Base-by-base conservation (phyloP, 2,329 filamentous ascomycete species). In the Phialophora chinensis region DNA sequence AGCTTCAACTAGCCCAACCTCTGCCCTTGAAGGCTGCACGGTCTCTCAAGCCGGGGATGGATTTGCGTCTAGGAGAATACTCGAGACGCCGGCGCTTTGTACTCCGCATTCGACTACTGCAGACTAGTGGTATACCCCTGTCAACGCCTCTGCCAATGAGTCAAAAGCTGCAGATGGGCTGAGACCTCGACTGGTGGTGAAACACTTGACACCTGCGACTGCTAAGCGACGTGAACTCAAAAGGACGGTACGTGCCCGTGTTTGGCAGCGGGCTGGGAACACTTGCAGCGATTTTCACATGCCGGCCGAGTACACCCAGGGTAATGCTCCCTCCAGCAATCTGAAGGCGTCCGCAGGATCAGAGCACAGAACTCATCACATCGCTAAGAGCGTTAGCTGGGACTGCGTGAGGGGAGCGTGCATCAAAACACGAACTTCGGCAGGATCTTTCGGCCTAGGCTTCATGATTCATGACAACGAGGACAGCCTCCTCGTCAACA, bases 61-160 rank as follows among this genome's bases (percentile, higher is more conserved):
- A 61, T 53, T 54, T 53, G 20, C 44, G 8, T 23, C 49, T 61
- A 53, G 27, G 53, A 55, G 53, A 31, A 55, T 35, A 31, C 12
- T 55, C 47, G 31, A 17, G 47, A 61, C n/a, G 11, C n/a, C 44
- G 33, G 38, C 20, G 31, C 47, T 10, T 49, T 25, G 47, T 53
- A 61, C 47, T 61, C 59, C 47, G 47, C 59, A 38, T 29, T 20
- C 10, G 47, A 61, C 49, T 53, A 60, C 58, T 52, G 29, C 58
- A n/a, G 58, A 53, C 58, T 52, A 60, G 58, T 60, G 58, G 58
- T 49, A 60, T 33, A 60, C n/a, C 27, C 42, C 47, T 10, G 42
- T 59, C 56, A 14, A 29, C 49, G 23, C 23, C 49, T 29, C 59
- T 42, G 12, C 59, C 47, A 60, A 52, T 53, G 29, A 44, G 29